Base-by-base conservation (phyloP, 306 rosid species). In the Cicer yamashitae region DNA sequence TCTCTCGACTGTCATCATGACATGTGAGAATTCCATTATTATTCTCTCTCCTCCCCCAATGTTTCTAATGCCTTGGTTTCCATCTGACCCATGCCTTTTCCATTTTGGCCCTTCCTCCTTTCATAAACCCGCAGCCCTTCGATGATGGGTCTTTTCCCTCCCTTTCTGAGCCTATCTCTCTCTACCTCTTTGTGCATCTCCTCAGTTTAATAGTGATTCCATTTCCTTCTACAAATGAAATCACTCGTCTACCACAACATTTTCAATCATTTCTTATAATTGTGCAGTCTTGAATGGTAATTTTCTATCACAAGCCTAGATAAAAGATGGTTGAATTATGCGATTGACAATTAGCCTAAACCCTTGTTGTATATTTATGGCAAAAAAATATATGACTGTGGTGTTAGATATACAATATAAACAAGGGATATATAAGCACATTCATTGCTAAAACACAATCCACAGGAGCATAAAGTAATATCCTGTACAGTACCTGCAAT, bases 401-500 rank as follows among this genome's bases (percentile, higher is more conserved):
- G n/a, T 51, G 2, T 51, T 51, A 13, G 18, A 13, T 58, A 22
- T 25, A 58, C 34, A 57, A 74, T 14, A 62, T 57, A 60, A 67
- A 20, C 37, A 40, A 41, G 56, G n/a, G 47, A 79, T 38, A 64
- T 40, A 41, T 60, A 60, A 70, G 44, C 58, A 18, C 38, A 41
- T 39, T 10, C 41, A 68, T 17, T 39, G 61, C 40, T 11, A 62
- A 3, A 43, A 51, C 25, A 62, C 64, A 68, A 66, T 52, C 47
- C 15, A 60, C 63, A 74, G 7, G 22, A 71, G 18, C 30, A n/a
- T 70, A 56, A 71, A 7, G 30, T 45, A 14, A 74, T 38, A 69
- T 18, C 71, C 25, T 41, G 67, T 48, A 67, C 67, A 59, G 73
- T 52, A 96, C 99, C 99, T 87, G 93, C 52, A 82, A 64, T 77